These are phyloP conservation scores for Pinus taeda DNA, from an alignment of 75 land plant species.

Conservation along the genomic window DNA sequence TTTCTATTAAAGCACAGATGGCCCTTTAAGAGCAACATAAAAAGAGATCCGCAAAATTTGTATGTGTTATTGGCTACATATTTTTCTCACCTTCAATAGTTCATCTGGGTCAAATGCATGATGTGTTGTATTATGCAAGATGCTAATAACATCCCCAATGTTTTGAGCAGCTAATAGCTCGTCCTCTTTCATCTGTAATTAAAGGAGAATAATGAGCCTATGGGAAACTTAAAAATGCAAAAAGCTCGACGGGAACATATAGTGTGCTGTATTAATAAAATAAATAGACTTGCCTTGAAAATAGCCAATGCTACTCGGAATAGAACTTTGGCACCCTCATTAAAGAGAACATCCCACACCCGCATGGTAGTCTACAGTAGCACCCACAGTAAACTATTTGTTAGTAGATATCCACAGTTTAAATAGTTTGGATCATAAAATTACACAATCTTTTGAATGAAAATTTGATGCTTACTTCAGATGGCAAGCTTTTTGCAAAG, in stretches of 20 bases:
- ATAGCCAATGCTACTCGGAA: slow-evolving; percentile 51
- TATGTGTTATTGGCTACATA: background rate
- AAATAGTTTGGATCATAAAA: background rate
- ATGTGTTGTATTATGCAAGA: slow-evolving; percentile 27
- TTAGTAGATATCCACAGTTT: background rate
- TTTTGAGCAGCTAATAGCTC: slow-evolving; percentile 26
- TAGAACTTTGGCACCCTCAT: slow-evolving; percentile 43
- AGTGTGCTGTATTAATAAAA: background rate
- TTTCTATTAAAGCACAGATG: background rate
- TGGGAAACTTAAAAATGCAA: background rate
- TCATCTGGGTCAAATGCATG: slow-evolving; percentile 41
- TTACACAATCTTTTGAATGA: background rate
- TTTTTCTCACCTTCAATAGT: slow-evolving; percentile 32
- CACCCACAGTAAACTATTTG: background rate
- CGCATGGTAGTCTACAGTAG: slow-evolving; percentile 40
- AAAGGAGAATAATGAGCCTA: background rate
- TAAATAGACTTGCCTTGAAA: slow-evolving; percentile 34
- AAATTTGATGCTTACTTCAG: slow-evolving; percentile 57
- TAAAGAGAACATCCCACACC: slow-evolving; percentile 56
- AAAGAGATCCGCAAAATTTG: background rate
- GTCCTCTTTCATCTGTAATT: slow-evolving; percentile 43
- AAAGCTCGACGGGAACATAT: background rate
- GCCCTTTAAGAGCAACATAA: background rate
- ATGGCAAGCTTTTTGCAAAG: slow-evolving; percentile 94
- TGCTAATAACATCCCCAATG: slow-evolving; percentile 36